Evolutionary conservation across 345 rosid species (phyloP).

Genomic region (Kernera saxatilis): DNA sequence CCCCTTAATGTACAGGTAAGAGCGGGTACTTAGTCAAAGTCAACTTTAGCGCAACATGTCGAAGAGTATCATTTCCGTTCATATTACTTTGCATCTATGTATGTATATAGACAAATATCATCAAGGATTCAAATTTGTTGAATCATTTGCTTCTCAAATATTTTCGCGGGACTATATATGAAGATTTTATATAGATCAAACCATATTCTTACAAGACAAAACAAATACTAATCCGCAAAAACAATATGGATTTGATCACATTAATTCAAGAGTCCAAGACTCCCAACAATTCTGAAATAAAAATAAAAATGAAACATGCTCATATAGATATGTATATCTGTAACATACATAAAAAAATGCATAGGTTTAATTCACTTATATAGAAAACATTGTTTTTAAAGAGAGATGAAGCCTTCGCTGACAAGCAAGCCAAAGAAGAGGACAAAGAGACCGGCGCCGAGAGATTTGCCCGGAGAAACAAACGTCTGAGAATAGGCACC

Average conservation of each 20-base stretch:
- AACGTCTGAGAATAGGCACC: constrained; percentile 66
- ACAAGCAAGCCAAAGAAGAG: constrained; percentile 73
- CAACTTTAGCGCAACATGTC: constrained; percentile 9
- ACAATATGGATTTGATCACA: not conserved
- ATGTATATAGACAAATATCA: not conserved
- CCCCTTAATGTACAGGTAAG: not conserved
- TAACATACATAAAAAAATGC: not conserved
- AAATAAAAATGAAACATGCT: not conserved
- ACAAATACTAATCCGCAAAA: not conserved
- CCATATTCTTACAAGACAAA: not conserved
- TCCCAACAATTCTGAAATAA: not conserved
- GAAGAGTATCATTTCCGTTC: not conserved
- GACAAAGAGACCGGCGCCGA: constrained; percentile 54
- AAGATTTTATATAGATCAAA: not conserved
- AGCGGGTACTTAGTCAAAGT: constrained; percentile 7
- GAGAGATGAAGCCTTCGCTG: constrained; percentile 64
- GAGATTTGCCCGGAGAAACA: constrained; percentile 49
- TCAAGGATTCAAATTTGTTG: not conserved
- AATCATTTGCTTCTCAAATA: not conserved
- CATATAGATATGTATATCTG: not conserved
- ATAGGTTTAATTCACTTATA: not conserved
- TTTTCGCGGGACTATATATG: not conserved
- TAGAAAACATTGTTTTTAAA: constrained; percentile 7
- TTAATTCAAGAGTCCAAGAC: constrained; percentile 4
- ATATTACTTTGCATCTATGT: not conserved